These are phyloP conservation scores for Epipyxis sp. DNA, from an alignment of 108 stramenopile species.

Conservation along the genomic window DNA sequence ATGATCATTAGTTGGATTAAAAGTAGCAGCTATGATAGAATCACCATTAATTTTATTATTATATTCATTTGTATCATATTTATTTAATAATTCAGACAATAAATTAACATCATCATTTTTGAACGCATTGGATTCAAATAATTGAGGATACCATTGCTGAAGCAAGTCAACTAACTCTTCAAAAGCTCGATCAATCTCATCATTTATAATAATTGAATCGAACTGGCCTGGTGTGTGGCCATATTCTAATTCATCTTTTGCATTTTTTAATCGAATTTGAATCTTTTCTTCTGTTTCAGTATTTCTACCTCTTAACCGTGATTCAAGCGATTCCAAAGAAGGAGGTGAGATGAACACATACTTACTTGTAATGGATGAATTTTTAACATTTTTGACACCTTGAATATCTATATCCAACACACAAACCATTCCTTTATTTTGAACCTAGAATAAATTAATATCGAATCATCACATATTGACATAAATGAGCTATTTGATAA, in stretches of 20 bases:
- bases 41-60: no score
- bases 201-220: slow-evolving; percentile 74
- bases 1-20: no score
- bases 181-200: slow-evolving; percentile 62
- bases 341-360: slow-evolving; percentile 89
- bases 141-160: background rate
- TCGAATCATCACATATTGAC: background rate
- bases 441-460: background rate
- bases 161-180: background rate
- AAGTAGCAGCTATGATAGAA: no score
- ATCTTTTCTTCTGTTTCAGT: slow-evolving; percentile 85
- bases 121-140: no score
- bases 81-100: no score
- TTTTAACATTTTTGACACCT: slow-evolving; percentile 68
- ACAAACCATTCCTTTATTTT: slow-evolving; percentile 79
- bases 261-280: slow-evolving; percentile 69
- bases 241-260: slow-evolving; percentile 81
- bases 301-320: slow-evolving; percentile 37
- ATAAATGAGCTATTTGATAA: background rate
- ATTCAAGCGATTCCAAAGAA: slow-evolving; percentile 34
- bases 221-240: slow-evolving; percentile 72
- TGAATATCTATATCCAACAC: slow-evolving; percentile 87
- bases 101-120: no score
- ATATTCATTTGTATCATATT: no score
- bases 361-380: slow-evolving; percentile 56